A percentile compares a stretch with the other conserved stretches of the same genome.
phyloP scores from a whole-genome alignment of 1,284 basidiomycete species.

The Cutaneotrichosporon arboriforme region DNA sequence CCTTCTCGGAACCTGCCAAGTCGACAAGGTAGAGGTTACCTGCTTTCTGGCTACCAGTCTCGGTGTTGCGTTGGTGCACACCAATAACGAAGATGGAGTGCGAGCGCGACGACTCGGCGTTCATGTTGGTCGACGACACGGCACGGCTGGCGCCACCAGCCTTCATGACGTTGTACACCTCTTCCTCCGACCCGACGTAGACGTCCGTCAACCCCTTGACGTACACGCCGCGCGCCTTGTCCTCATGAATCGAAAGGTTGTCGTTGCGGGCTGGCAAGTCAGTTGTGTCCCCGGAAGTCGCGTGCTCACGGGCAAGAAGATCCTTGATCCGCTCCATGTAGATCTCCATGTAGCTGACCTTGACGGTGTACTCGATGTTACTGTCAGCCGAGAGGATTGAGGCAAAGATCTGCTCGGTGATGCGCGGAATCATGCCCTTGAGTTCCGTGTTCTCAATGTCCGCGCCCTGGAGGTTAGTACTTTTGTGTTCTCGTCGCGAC shows the following conservation, averaged over 20 bases:
- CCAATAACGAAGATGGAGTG: conserved; percentile 99
- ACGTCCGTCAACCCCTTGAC: conserved; percentile 97
- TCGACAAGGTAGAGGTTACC: conserved; percentile 98
- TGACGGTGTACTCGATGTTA: conserved; percentile 96
- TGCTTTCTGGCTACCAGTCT: conserved; percentile 90
- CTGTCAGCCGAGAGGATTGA: conserved; percentile 93
- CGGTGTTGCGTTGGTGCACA: conserved; percentile 93
- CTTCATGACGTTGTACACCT: conserved; percentile 99
- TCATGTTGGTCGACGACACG: conserved; percentile 98
- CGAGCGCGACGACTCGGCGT: conserved; percentile 96
- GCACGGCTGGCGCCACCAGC: conserved; percentile 87
- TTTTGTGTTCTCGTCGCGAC: neutral
- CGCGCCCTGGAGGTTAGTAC: conserved; percentile 62
- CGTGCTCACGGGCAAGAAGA: conserved; percentile 79
- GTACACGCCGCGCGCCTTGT: conserved; percentile 95
- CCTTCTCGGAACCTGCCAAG: conserved; percentile 97
- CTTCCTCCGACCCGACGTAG: conserved; percentile 92
- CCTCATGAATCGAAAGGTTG: conserved; percentile 97
- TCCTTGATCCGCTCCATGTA: conserved; percentile 97
- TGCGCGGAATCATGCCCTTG: conserved; percentile 96
- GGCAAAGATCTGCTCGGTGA: conserved; percentile 98
- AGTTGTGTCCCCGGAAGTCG: neutral
- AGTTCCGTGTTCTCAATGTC: conserved; percentile 89
- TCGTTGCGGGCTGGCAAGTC: conserved; percentile 79
- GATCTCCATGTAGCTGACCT: conserved; percentile 99